phyloP scores from a whole-genome alignment of 2,329 filamentous ascomycete genomes.

The Alternaria dauci region DNA sequence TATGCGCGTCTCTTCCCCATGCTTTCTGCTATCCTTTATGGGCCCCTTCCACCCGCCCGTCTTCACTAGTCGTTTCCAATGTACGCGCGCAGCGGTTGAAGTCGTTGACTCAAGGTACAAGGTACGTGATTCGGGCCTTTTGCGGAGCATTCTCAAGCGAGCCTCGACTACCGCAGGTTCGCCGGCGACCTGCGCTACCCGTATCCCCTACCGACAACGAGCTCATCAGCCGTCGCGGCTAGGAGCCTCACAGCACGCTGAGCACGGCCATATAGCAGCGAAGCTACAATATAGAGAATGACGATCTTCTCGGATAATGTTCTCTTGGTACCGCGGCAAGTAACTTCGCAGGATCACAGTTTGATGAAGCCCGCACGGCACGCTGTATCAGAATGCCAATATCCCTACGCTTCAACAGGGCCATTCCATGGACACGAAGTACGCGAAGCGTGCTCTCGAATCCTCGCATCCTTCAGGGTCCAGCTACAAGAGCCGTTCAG shows the following conservation, averaged over 20 bases:
- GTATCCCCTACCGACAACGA: conserved; percentile 10
- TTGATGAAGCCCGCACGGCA: not conserved
- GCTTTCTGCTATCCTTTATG: not conserved
- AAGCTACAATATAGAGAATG: not conserved
- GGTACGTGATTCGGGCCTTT: conserved; percentile 7
- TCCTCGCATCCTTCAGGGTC: not conserved
- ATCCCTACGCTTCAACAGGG: not conserved
- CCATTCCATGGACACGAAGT: not conserved
- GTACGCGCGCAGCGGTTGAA: not conserved
- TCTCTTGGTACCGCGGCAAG: not conserved
- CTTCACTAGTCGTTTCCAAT: conserved; percentile 4
- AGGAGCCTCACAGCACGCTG: not conserved
- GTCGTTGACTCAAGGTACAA: conserved; percentile 1
- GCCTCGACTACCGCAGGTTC: conserved; percentile 12
- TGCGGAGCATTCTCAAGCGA: conserved; percentile 12
- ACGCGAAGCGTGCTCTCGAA: not conserved
- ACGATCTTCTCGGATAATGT: not conserved
- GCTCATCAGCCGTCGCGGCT: conserved; percentile 1
- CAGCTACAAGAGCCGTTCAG: not conserved
- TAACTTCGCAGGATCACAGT: not conserved
- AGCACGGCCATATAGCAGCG: conserved; percentile 1
- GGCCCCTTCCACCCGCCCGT: not conserved
- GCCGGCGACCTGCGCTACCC: conserved; percentile 3
- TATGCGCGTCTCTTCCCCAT: not conserved
- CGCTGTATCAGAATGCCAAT: not conserved